Evolutionary conservation across 345 rosid species (phyloP).

Genomic region (Hirschfeldia incana): DNA sequence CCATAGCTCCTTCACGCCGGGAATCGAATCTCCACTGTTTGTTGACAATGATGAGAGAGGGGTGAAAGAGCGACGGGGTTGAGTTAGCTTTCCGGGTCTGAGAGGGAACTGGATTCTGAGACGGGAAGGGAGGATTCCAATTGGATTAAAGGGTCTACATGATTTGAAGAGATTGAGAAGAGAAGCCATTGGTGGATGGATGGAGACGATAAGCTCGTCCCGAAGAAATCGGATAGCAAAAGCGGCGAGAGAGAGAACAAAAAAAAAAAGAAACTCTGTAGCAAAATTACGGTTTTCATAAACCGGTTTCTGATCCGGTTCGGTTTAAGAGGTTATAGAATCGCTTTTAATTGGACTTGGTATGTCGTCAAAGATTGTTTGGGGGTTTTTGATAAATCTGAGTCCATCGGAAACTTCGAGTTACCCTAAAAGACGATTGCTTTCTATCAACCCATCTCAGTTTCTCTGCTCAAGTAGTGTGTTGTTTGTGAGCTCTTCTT

Average conservation of each 20-base stretch:
- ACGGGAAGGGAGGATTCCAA: constrained; percentile 7
- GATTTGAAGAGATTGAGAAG: constrained; percentile 50
- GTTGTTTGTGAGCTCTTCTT: background rate
- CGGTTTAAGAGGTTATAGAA: background rate
- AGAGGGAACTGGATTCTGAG: constrained; percentile 28
- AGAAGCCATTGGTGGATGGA: constrained; percentile 49
- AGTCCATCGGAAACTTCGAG: background rate
- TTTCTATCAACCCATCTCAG: background rate
- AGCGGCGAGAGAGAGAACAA: constrained; percentile 23
- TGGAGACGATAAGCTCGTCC: constrained; percentile 4
- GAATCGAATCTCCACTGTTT: constrained; percentile 9
- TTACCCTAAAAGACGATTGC: background rate
- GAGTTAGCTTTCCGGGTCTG: constrained; percentile 34
- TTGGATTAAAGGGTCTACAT: constrained; percentile 45
- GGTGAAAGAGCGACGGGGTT: constrained; percentile 44
- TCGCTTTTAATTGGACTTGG: background rate
- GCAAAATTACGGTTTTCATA: background rate
- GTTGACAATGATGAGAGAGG: constrained; percentile 41
- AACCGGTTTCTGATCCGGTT: constrained; percentile 31
- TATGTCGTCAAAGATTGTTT: background rate
- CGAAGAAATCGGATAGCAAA: constrained; percentile 26
- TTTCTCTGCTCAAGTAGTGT: background rate
- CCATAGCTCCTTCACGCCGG: constrained; percentile 52
- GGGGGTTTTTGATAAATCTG: background rate
- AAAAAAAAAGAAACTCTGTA: background rate